These are phyloP conservation scores for Solanum dulcamara DNA, from an alignment of 257 asterid species.

Conservation along the genomic window DNA sequence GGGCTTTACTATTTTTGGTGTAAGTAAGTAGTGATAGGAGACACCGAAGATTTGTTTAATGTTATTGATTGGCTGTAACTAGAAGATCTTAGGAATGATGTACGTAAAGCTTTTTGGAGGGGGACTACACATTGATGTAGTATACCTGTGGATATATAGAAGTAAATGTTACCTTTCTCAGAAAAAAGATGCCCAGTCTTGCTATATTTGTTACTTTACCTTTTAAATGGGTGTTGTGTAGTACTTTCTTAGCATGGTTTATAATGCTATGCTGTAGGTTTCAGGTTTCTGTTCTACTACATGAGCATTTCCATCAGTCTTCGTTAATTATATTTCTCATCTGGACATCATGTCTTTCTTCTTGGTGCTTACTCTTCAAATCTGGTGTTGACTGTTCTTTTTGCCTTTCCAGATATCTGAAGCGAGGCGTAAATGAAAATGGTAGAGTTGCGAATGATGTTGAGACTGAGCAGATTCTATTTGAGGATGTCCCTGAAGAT, in stretches of 20 bases:
- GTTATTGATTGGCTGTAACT: too few species aligned
- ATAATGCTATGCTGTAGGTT: not conserved
- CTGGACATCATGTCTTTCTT: constrained; percentile 1
- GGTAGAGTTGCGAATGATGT: constrained; percentile 98
- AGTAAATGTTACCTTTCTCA: too few species aligned
- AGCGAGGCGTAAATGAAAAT: constrained; percentile 85
- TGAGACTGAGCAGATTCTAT: constrained; percentile 82
- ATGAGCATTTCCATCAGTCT: not conserved
- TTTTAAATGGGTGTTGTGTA: not conserved
- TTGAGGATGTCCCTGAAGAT: constrained; percentile 74
- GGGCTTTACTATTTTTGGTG: too few species aligned
- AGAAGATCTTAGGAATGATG: too few species aligned
- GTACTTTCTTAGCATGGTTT: not conserved
- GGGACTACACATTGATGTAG: too few species aligned
- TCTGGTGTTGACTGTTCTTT: constrained; percentile 8
- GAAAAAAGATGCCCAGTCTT: not conserved
- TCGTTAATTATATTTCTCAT: not conserved
- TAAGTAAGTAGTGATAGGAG: too few species aligned
- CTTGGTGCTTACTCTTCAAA: not conserved
- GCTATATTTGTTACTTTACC: not conserved
- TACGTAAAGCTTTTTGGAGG: too few species aligned
- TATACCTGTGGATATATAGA: too few species aligned
- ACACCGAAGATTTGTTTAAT: too few species aligned
- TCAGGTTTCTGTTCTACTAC: not conserved
- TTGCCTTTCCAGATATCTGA: constrained; percentile 52